Evolutionary conservation across 495 filamentous ascomycete genomes (phyloP), one percentile per base, ranked within the genome.

Genomic region (Umbilicaria muhlenbergii): DNA sequence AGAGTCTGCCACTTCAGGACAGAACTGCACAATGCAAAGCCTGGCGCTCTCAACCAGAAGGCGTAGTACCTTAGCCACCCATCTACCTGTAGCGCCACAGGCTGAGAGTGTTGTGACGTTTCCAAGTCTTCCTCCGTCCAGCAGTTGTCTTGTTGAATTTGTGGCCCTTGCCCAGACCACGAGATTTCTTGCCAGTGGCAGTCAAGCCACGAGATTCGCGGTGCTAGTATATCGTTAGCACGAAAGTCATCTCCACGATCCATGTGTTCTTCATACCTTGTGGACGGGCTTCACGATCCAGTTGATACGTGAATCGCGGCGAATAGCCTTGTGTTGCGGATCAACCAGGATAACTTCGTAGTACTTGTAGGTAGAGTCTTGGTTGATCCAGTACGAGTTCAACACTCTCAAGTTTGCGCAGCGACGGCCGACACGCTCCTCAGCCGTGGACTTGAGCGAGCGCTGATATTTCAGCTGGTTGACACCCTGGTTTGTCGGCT

Each of bases 371-470:
- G 91, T 96, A 43, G 88, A 94, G 75, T 99, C 91, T 77, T 99
- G 91, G 78, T 99, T 99, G 80, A 96, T 86, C 91, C 91, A 99
- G 86, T 99, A 99, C 55, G 87, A 94, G 78, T 96, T 99, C 63
- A 99, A 78, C 54, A 99, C 92, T 55, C 91, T 83, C 67, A 98
- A 70, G 73, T 98, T 98, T 71, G 87, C 86, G 73, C 86, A 94
- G 62, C 88, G 87, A 65, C 89, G 87, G 58, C 92, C 91, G 60
- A 96, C 89, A 82, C 91, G 92, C 83, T 96, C 91, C 75, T 98
- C 91, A 65, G 91, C 91, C 54, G 91, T 96, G 56, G 87, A 77
- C 63, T 79, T 80, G 59, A 96, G 87, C 47, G 91, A 95, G 68
- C 89, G 87, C 77, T 98, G 92, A 83, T 94, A 96, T 76, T 98